Evolutionary conservation across 495 filamentous ascomycete species (phyloP).

Genomic region (Lentithecium fluviatile): DNA sequence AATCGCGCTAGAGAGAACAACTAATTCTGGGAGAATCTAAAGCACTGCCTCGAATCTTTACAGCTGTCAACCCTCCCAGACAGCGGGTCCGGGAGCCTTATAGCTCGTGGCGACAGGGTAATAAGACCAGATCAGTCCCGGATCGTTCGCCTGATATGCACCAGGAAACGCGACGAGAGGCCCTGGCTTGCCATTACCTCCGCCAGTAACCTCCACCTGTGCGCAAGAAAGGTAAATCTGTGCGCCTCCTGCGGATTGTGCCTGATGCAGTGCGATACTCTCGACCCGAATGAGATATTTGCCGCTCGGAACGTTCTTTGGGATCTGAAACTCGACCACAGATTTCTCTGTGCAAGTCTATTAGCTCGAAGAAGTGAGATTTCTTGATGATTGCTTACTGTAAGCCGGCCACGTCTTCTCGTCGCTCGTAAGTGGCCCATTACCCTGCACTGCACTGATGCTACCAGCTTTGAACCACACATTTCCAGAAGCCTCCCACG

Average conservation of each 20-base stretch:
- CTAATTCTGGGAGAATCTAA: background rate
- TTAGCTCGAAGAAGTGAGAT: constrained; percentile 1
- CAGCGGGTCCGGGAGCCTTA: constrained; percentile 31
- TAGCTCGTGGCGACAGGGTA: constrained; percentile 29
- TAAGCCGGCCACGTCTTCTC: constrained; percentile 29
- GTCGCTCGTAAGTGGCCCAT: constrained; percentile 1
- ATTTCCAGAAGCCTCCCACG: constrained; percentile 30
- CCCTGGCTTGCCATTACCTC: constrained; percentile 28
- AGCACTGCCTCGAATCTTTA: background rate
- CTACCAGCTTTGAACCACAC: constrained; percentile 29
- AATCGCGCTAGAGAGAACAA: too few relatives aligned
- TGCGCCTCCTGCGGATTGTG: constrained; percentile 26
- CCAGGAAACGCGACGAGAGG: constrained; percentile 32
- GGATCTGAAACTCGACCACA: constrained; percentile 49
- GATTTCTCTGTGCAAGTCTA: constrained; percentile 2
- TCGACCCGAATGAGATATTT: constrained; percentile 65
- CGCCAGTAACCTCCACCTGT: constrained; percentile 36
- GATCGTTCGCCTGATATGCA: constrained; percentile 27
- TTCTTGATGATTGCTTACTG: constrained; percentile 5
- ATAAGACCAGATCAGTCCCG: constrained; percentile 21
- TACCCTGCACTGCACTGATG: constrained; percentile 18
- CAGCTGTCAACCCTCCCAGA: constrained; percentile 19
- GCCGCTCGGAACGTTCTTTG: constrained; percentile 53
- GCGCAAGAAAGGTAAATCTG: constrained; percentile 39
- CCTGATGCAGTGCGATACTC: constrained; percentile 54